Conservation (phyloP, 345 rosid species). For the Erucastrum elatum region DNA sequence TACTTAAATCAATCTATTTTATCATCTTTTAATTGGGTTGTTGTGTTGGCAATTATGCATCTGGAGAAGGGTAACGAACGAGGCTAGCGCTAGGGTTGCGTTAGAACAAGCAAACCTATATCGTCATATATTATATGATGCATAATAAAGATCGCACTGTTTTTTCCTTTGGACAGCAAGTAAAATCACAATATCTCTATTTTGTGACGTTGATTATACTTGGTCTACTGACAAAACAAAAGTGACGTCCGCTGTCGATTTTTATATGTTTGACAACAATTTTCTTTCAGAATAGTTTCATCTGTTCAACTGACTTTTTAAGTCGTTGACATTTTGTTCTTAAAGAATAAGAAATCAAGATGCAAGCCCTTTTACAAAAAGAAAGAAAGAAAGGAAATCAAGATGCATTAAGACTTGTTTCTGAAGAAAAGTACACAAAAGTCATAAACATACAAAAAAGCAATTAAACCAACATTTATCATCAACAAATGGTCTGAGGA, state of each 20-base stretch:
- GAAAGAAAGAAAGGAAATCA: not conserved
- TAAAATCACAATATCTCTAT: not conserved
- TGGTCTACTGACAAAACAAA: not conserved
- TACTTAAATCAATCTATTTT: not conserved
- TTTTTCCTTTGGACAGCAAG: not conserved
- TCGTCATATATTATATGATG: not conserved
- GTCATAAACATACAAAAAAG: conserved; percentile 16
- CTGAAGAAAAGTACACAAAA: not conserved
- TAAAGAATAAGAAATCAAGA: conserved; percentile 1
- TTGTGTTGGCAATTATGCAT: not conserved
- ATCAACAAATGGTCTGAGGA: conserved; percentile 12
- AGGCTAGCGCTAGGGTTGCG: conserved; percentile 12
- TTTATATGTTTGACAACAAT: not conserved
- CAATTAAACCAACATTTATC: not conserved
- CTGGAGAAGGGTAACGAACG: not conserved
- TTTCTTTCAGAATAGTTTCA: not conserved
- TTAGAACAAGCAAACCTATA: not conserved
- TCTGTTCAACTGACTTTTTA: not conserved
- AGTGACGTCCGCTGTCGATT: not conserved
- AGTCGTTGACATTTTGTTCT: not conserved
- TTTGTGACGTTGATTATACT: not conserved
- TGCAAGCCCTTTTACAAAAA: not conserved
- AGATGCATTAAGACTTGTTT: conserved; percentile 5
- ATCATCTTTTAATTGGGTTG: not conserved
- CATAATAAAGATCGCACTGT: not conserved